These are phyloP conservation scores for Podosphaera aphanis DNA, from an alignment of 2,329 filamentous ascomycete species.

Conservation along the genomic window DNA sequence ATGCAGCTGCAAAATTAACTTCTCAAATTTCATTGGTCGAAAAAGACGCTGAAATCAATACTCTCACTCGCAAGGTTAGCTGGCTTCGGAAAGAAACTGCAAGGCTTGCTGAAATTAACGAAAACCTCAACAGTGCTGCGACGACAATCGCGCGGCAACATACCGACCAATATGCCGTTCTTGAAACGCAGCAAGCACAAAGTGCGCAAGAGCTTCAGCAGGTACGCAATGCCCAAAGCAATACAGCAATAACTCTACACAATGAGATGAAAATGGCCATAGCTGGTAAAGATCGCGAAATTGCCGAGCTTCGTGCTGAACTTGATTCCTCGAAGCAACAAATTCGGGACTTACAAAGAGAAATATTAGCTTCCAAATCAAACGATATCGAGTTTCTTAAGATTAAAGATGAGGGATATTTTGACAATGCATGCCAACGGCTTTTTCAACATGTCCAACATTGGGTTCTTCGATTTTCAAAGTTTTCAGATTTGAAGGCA, in stretches of 20 bases:
- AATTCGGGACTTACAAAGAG: constrained; percentile 31
- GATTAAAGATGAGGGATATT: constrained; percentile 77
- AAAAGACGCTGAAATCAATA: constrained; percentile 68
- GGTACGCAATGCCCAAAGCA: constrained; percentile 37
- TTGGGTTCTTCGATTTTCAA: constrained; percentile 95
- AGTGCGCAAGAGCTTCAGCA: constrained; percentile 46
- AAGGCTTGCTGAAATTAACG: constrained; percentile 62
- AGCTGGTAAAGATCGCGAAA: constrained; percentile 65
- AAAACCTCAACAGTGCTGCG: constrained; percentile 55
- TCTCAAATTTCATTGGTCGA: constrained; percentile 50
- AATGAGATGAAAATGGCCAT: constrained; percentile 40
- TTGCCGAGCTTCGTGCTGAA: constrained; percentile 53
- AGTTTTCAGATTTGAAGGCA: constrained; percentile 79
- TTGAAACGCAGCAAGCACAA: constrained; percentile 43
- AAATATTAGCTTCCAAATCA: constrained; percentile 34
- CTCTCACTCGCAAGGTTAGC: constrained; percentile 54
- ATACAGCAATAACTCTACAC: constrained; percentile 36
- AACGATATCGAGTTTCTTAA: constrained; percentile 51
- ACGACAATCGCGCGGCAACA: constrained; percentile 53
- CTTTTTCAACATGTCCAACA: constrained; percentile 90
- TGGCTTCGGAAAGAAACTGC: constrained; percentile 64
- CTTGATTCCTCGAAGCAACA: constrained; percentile 45
- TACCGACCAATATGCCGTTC: constrained; percentile 41
- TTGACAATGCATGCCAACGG: constrained; percentile 79
- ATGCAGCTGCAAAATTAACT: constrained; percentile 34